A percentile compares a stretch with the other conserved stretches of the same genome.
Evolutionary conservation across 176 grass and related monocot genomes (phyloP).

Genomic region (Poa pratensis): DNA sequence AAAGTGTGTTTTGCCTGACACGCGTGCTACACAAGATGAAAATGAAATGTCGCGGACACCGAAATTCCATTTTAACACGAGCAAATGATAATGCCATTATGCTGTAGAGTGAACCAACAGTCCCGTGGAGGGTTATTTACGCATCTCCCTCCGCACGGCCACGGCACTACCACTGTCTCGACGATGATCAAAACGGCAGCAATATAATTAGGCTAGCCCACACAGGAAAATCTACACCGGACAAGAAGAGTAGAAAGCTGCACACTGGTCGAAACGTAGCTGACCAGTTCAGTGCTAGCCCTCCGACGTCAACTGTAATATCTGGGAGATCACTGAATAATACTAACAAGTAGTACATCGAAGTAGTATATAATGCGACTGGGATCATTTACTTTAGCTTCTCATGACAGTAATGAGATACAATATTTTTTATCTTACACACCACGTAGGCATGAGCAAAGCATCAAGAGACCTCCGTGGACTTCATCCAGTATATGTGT

Average conservation of each 20-base stretch:
- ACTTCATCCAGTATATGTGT: background rate
- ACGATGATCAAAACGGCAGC: background rate
- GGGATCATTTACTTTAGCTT: background rate
- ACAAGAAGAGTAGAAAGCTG: background rate
- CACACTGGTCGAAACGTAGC: too few species aligned
- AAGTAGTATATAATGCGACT: too few species aligned
- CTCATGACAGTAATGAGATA: background rate
- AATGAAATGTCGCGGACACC: too few species aligned
- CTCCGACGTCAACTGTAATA: background rate
- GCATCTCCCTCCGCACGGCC: too few species aligned
- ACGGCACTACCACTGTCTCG: too few species aligned
- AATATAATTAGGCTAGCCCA: background rate
- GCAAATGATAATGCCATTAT: background rate
- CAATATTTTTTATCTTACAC: slow-evolving; percentile 1
- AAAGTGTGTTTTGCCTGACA: too few species aligned
- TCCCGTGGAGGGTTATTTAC: too few species aligned
- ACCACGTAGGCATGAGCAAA: background rate
- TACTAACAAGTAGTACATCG: too few species aligned
- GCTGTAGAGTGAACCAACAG: background rate
- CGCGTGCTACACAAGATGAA: too few species aligned
- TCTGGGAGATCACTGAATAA: background rate
- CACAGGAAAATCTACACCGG: background rate
- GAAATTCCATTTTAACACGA: too few species aligned
- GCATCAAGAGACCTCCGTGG: background rate
- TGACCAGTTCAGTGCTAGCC: background rate